These are phyloP conservation scores for Aspergillus sp. DNA, from an alignment of 2,329 filamentous ascomycete species.

Conservation along the genomic window DNA sequence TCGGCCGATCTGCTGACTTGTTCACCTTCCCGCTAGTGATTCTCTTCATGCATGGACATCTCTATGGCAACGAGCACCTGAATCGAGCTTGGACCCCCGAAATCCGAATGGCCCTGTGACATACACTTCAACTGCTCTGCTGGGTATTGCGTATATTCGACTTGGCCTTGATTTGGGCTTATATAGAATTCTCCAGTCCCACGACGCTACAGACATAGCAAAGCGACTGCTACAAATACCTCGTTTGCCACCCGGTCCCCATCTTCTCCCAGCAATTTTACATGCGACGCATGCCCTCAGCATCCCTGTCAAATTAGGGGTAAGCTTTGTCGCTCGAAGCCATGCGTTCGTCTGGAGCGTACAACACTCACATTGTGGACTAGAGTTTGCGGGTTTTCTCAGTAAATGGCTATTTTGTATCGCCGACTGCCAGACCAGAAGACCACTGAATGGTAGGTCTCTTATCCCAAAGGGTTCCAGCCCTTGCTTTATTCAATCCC, in stretches of 20 bases:
- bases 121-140: constrained; percentile 65
- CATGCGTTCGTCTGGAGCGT: constrained; percentile 28
- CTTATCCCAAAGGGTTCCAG: neutral
- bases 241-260: constrained; percentile 53
- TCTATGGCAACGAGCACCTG: constrained; percentile 44
- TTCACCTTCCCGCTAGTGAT: constrained; percentile 25
- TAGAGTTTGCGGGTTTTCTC: constrained; percentile 29
- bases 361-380: constrained; percentile 26
- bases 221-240: constrained; percentile 46
- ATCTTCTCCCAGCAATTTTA: constrained; percentile 63
- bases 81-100: constrained; percentile 37
- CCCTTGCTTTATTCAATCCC: neutral
- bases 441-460: constrained; percentile 13
- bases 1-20: too few species aligned
- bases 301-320: constrained; percentile 43
- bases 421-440: neutral
- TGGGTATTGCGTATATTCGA: constrained; percentile 59
- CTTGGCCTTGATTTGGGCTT: constrained; percentile 26
- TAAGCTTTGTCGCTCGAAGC: constrained; percentile 23
- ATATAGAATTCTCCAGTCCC: constrained; percentile 58
- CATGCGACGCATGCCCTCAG: constrained; percentile 69
- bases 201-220: constrained; percentile 56
- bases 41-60: constrained; percentile 45
- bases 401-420: constrained; percentile 27
- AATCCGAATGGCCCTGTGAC: constrained; percentile 59